Percentiles rank a stretch among this genome's conserved stretches.
phyloP scores from a whole-genome alignment of 2,329 filamentous ascomycete genomes.

The Aspergillus persii region DNA sequence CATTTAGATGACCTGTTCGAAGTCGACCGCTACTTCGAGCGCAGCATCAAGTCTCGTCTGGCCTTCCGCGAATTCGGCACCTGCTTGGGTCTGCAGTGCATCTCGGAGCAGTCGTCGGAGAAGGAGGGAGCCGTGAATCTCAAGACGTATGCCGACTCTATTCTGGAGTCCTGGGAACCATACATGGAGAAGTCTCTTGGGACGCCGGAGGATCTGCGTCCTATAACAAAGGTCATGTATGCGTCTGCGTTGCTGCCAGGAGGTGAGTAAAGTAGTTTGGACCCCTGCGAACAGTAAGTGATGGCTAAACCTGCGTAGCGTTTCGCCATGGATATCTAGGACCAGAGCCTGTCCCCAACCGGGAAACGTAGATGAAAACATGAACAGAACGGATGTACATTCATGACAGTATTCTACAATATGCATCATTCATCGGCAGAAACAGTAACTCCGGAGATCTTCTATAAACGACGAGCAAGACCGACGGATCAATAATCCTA shows the following conservation, averaged over 20 bases:
- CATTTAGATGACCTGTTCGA: conserved; percentile 36
- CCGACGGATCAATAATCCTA: conserved; percentile 15
- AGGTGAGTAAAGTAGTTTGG: conserved; percentile 42
- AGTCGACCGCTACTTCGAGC: conserved; percentile 34
- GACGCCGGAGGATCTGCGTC: conserved; percentile 46
- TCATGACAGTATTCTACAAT: background rate
- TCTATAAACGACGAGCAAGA: background rate
- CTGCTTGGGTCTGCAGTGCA: conserved; percentile 48
- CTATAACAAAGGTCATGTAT: conserved; percentile 59
- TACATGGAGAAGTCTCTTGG: conserved; percentile 38
- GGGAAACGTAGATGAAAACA: background rate
- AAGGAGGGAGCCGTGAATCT: conserved; percentile 33
- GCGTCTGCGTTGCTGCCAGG: conserved; percentile 55
- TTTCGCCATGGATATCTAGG: conserved; percentile 37
- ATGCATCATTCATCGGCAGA: background rate
- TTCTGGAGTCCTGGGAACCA: conserved; percentile 39
- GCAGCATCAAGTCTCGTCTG: conserved; percentile 38
- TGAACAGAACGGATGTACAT: background rate
- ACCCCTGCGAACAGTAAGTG: background rate
- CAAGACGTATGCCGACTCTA: conserved; percentile 32
- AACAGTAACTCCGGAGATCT: background rate
- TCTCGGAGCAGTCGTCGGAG: conserved; percentile 34
- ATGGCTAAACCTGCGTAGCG: conserved; percentile 22
- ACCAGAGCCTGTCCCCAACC: conserved; percentile 26
- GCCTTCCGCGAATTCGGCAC: conserved; percentile 58